Evolutionary conservation across 2,329 filamentous ascomycete species (phyloP).

Genomic region (Lasiodiplodia sp.): DNA sequence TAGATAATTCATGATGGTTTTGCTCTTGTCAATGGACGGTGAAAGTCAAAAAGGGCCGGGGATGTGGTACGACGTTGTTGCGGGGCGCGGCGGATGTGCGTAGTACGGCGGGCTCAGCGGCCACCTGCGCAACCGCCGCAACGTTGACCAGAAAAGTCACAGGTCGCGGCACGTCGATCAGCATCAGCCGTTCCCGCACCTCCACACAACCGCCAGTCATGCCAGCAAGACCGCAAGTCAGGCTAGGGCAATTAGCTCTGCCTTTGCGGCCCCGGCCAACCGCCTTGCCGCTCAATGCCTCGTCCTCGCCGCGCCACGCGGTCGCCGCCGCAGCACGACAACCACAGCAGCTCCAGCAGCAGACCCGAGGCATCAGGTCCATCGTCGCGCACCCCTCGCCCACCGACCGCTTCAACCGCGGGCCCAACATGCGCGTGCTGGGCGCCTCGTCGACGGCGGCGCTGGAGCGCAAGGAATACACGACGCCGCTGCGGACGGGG

Average conservation of each 20-base stretch:
- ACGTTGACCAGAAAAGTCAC: conserved; percentile 21
- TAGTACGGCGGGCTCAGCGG: conserved; percentile 25
- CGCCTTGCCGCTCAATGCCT: conserved; percentile 24
- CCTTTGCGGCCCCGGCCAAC: conserved; percentile 2
- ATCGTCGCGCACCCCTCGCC: conserved; percentile 22
- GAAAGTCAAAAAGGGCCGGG: not conserved
- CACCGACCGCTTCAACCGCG: conserved; percentile 59
- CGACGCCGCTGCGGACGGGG: conserved; percentile 74
- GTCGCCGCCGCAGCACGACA: not conserved
- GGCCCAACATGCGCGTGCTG: conserved; percentile 59
- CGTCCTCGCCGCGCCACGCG: not conserved
- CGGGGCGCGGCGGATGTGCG: not conserved
- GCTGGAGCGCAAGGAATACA: conserved; percentile 63
- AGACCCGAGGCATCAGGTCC: conserved; percentile 23
- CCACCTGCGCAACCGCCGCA: conserved; percentile 25
- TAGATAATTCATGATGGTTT: conserved; percentile 21
- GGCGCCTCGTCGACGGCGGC: conserved; percentile 65
- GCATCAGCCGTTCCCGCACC: not conserved
- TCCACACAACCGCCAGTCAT: conserved; percentile 8
- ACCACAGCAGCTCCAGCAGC: not conserved
- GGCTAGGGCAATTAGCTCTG: conserved; percentile 13
- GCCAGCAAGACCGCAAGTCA: conserved; percentile 20
- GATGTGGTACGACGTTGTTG: not conserved
- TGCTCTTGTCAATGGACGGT: not conserved
- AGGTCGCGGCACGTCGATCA: not conserved